A percentile compares a stretch with the other conserved stretches of the same genome.
Evolutionary conservation across 2,329 filamentous ascomycete species (phyloP).

Genomic region (Paradendryphiella salina): DNA sequence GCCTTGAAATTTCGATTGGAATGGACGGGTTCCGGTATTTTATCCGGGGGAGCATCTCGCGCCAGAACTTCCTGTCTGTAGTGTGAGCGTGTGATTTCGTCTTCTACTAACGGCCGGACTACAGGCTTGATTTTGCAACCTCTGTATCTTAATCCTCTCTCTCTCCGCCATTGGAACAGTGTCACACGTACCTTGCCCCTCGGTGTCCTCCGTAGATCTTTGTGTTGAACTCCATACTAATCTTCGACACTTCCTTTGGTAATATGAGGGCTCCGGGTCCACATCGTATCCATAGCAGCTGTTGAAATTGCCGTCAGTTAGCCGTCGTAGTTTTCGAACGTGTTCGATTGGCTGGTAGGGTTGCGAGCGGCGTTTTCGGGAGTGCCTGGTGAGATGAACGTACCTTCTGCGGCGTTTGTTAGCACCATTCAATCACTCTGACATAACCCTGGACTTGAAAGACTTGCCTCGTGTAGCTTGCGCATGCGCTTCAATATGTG

Average conservation of each 20-base stretch:
- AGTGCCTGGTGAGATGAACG: constrained; percentile 17
- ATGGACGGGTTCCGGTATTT: constrained; percentile 93
- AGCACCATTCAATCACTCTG: constrained; percentile 18
- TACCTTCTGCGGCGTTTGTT: constrained; percentile 40
- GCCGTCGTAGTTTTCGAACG: neutral
- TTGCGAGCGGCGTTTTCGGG: constrained; percentile 18
- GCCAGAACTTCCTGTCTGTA: constrained; percentile 79
- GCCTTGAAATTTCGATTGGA: constrained; percentile 79
- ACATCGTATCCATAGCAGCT: constrained; percentile 75
- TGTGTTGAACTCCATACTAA: constrained; percentile 72
- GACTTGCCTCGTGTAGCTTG: constrained; percentile 70
- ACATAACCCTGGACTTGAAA: neutral
- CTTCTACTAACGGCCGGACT: neutral
- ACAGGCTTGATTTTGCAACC: neutral
- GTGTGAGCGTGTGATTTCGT: neutral
- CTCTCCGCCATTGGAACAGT: neutral
- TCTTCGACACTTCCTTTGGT: constrained; percentile 72
- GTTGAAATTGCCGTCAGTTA: constrained; percentile 10
- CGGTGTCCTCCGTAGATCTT: constrained; percentile 68
- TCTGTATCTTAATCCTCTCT: too few relatives aligned
- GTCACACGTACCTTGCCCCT: constrained; percentile 65
- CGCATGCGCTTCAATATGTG: constrained; percentile 70
- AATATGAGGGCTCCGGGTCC: constrained; percentile 83
- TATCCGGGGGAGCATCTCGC: constrained; percentile 75
- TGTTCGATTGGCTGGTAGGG: neutral